Evolutionary conservation across 257 asterid genomes (phyloP), one percentile per base, ranked within the genome.

Genomic region (Solanum dulcamara): DNA sequence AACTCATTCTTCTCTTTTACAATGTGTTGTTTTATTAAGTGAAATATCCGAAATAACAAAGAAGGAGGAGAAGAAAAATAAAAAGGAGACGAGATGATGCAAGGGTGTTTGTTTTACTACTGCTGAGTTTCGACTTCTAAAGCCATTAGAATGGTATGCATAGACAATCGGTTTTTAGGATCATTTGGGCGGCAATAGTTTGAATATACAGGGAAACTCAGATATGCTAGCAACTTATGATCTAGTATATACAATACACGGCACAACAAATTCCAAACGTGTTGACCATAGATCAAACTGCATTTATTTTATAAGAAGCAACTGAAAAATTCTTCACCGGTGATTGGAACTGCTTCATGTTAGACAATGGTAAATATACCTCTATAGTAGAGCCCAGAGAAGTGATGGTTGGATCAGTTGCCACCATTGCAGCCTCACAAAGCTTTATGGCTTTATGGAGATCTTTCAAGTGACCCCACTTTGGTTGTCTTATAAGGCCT

Each of bases 381-480:
- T 95, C 98, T 87, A 93, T 55, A 86, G 90, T 90, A 14, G 91
- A 86, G 10, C 98, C 93, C 37, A 91, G 94, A 84, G 94, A 94
- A 72, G 93, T 81, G 40, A 93, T 94, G 68, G 87, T 87, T 42
- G 97, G 97, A 87, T 93, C 96, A 71, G 94, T 90, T 85, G 89
- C 93, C 71, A 95, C 87, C 91, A 95, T 93, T 85, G 98, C 96
- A 64, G 84, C 95, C 92, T 95, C 98, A 86, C 98, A 95, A 77
- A 93, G 97, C 86, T 94, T 95, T 87, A 95, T 90, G 59, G 97
- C 95, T 89, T 91, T 93, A 85, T 95, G 98, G 42, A 95, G 85
- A 87, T 94, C 96, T 92, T 91, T 94, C 85, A 95, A 87, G 91
- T 94, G 98, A 14, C 97, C 95, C 97, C 98, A 95, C 81, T 94